Conservation (phyloP, 306 rosid species). For the Cucurbita moschata region DNA sequence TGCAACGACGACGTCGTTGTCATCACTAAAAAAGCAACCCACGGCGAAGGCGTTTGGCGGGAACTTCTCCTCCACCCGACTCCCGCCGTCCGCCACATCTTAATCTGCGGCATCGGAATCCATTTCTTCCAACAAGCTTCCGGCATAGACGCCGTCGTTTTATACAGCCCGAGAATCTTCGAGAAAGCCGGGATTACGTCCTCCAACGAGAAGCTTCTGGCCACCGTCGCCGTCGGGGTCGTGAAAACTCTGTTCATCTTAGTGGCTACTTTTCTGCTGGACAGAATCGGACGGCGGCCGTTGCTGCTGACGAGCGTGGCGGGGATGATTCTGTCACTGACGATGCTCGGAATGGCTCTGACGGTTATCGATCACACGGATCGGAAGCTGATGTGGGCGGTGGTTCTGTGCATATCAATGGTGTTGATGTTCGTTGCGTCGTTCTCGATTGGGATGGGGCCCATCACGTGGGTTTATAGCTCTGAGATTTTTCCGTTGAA, state of each 20-base stretch:
- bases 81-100: slow-evolving; percentile 36
- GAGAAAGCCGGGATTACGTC: slow-evolving; percentile 35
- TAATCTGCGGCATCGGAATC: slow-evolving; percentile 31
- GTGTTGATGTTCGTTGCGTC: slow-evolving; percentile 30
- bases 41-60: slow-evolving; percentile 42
- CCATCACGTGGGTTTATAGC: slow-evolving; percentile 53
- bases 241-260: slow-evolving; percentile 27
- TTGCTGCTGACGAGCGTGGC: slow-evolving; percentile 32
- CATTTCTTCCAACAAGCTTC: slow-evolving; percentile 54
- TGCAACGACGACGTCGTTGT: slow-evolving; percentile 28
- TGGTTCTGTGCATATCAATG: slow-evolving; percentile 27
- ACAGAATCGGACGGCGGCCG: slow-evolving; percentile 41
- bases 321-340: slow-evolving; percentile 38
- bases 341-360: slow-evolving; percentile 21
- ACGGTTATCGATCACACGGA: slow-evolving; percentile 16
- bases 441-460: slow-evolving; percentile 59
- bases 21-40: neutral
- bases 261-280: slow-evolving; percentile 41
- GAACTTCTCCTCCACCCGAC: slow-evolving; percentile 38
- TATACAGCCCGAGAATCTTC: slow-evolving; percentile 48
- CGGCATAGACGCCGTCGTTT: slow-evolving; percentile 47
- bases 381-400: slow-evolving; percentile 26
- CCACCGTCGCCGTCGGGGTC: slow-evolving; percentile 48
- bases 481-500: slow-evolving; percentile 46
- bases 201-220: slow-evolving; percentile 11